A percentile compares a stretch with the other conserved stretches of the same genome.
Evolutionary conservation across 805 yeast species (phyloP).

Genomic region (Cyberlindnera petersonii): DNA sequence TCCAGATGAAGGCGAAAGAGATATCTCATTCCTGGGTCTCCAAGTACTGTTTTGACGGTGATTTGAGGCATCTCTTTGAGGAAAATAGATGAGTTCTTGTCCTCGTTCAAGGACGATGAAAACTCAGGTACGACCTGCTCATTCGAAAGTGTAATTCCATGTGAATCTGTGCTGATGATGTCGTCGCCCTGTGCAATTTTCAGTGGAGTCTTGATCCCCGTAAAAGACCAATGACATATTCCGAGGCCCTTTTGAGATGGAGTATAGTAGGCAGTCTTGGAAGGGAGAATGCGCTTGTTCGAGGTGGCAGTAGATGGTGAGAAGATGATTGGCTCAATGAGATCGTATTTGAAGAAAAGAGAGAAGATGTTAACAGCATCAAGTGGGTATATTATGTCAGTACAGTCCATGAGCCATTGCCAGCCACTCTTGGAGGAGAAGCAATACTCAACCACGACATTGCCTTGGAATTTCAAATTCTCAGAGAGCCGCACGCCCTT

Average conservation of each 20-base stretch:
- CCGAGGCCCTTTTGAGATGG: slow-evolving; percentile 41
- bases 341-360: slow-evolving; percentile 42
- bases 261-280: slow-evolving; percentile 40
- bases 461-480: slow-evolving; percentile 34
- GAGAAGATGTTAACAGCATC: slow-evolving; percentile 54
- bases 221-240: slow-evolving; percentile 34
- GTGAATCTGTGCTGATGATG: slow-evolving; percentile 11
- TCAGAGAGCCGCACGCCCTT: slow-evolving; percentile 61
- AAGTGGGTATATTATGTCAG: slow-evolving; percentile 53
- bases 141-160: slow-evolving; percentile 20
- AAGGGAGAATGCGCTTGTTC: slow-evolving; percentile 28
- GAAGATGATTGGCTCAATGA: slow-evolving; percentile 43
- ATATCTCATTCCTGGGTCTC: slow-evolving; percentile 73
- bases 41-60: slow-evolving; percentile 40
- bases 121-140: slow-evolving; percentile 12
- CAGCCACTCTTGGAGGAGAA: slow-evolving; percentile 72
- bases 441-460: slow-evolving; percentile 37
- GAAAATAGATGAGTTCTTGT: slow-evolving; percentile 4
- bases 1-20: slow-evolving; percentile 64
- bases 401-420: slow-evolving; percentile 91
- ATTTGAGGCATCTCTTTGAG: slow-evolving; percentile 5
- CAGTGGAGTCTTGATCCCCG: slow-evolving; percentile 5
- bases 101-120: slow-evolving; percentile 16
- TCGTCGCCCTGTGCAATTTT: slow-evolving; percentile 19
- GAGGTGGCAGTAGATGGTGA: slow-evolving; percentile 34